A percentile compares a stretch with the other conserved stretches of the same genome.
Conservation (phyloP, 352 stramenopile genomes). For the Phytophthora capsici region DNA sequence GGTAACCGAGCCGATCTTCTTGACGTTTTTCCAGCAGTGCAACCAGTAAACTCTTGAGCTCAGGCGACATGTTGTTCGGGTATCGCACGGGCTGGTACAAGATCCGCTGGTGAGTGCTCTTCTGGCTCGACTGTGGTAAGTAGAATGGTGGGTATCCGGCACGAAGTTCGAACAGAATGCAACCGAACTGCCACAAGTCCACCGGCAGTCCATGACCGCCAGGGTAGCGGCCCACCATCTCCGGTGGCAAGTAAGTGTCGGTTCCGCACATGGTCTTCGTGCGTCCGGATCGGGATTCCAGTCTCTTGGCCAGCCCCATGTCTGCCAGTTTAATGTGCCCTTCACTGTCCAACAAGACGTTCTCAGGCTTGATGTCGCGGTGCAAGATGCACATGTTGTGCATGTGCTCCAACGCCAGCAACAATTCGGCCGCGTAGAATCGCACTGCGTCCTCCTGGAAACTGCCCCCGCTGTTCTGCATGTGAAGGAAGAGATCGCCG, state of each 20-base stretch:
- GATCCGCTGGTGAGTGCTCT: conserved; percentile 92
- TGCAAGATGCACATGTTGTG: conserved; percentile 94
- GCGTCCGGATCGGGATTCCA: conserved; percentile 71
- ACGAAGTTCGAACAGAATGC: conserved; percentile 94
- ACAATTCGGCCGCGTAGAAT: conserved; percentile 88
- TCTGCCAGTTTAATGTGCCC: conserved; percentile 92
- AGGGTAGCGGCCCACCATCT: conserved; percentile 85
- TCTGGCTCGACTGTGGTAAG: conserved; percentile 88
- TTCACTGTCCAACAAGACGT: conserved; percentile 89
- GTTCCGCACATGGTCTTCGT: conserved; percentile 92
- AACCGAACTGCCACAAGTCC: conserved; percentile 95
- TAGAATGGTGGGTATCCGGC: conserved; percentile 94
- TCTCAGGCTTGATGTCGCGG: conserved; percentile 94
- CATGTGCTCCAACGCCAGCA: conserved; percentile 87
- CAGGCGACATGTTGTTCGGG: conserved; percentile 80
- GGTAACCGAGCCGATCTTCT: conserved; percentile 75
- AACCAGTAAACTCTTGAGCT: conserved; percentile 77
- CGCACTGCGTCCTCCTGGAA: conserved; percentile 78
- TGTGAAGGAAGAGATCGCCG: conserved; percentile 94
- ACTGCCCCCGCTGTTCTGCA: conserved; percentile 86
- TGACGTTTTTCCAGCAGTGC: conserved; percentile 84
- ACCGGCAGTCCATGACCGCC: conserved; percentile 88
- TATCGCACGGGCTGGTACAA: conserved; percentile 88
- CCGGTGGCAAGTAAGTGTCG: conserved; percentile 89
- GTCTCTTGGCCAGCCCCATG: conserved; percentile 91